Base-by-base conservation (phyloP, 2,329 filamentous ascomycete species). In the Neonectria faginata region DNA sequence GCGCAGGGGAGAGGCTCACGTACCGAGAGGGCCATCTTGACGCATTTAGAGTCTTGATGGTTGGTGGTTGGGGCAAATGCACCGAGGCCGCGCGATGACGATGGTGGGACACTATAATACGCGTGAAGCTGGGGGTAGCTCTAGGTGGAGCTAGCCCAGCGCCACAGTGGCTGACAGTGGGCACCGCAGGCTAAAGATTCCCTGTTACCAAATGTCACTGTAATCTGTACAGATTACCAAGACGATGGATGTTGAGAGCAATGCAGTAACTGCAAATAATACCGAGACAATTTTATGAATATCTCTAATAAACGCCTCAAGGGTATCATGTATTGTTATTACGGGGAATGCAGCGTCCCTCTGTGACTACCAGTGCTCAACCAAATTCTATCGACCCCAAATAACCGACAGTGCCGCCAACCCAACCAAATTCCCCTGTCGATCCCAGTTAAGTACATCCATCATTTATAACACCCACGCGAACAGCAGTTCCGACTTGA, bases 1-100 rank as follows among this genome's bases (percentile, higher is more conserved):
- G 67, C 48, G 39, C 12, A 7, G 12, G 42, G 14, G 12, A 33
- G 10, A 45, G 57, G 20, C 29, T 8, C 7, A 68, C 73, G 39
- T 72, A 78, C 76, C 71, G 76, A 78, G 67, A 78, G 77, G 54
- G 76, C 76, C 76, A 78, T 78, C 64, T 73, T 75, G 73, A 72
- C 67, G 73, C 75, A 76, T 75, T 39, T 51, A 64, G 63, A 65
- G 57, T 48, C 61, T 62, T 62, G 57, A 71, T 69, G 18, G 54
- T 61, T 54, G 57, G 51, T 57, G 57, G 58, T 57, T 67, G 52
- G 60, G 53, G 63, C 71, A 70, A 57, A 62, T 65, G 65, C 56
- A 55, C 61, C 36, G 60, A 58, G 51, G 67, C 66, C 48, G 68
- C 70, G 71, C 75, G 68, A 77, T 77, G 75, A 77, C 74, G 75